Conservation (phyloP, 2,329 filamentous ascomycete genomes). For the Colletotrichum zoysiae region DNA sequence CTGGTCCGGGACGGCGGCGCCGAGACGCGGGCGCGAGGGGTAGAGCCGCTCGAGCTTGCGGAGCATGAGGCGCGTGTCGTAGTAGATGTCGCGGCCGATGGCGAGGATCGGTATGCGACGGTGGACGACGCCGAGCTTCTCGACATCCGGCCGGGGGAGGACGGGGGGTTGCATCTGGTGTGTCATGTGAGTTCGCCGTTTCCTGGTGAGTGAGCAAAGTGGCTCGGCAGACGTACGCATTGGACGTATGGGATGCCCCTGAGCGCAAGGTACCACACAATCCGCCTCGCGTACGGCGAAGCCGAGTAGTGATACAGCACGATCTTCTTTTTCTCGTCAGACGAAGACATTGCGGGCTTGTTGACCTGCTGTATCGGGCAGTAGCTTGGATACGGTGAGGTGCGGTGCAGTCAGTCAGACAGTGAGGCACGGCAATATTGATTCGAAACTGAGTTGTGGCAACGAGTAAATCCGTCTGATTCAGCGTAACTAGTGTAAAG, state of each 20-base stretch:
- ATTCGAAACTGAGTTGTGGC: not conserved
- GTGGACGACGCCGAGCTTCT: constrained; percentile 72
- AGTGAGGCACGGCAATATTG: not conserved
- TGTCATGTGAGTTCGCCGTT: constrained; percentile 14
- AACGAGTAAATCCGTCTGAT: not conserved
- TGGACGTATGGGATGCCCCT: constrained; percentile 74
- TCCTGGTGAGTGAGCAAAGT: not conserved
- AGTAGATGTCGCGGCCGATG: constrained; percentile 76
- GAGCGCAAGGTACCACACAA: constrained; percentile 77
- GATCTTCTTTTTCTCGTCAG: constrained; percentile 49
- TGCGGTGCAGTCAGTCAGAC: not conserved
- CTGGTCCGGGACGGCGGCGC: constrained; percentile 54
- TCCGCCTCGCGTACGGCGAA: constrained; percentile 73
- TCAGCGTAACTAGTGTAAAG: not conserved
- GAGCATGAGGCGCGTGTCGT: constrained; percentile 78
- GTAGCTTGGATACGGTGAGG: not conserved
- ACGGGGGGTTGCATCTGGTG: constrained; percentile 73
- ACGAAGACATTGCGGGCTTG: constrained; percentile 23
- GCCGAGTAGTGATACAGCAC: constrained; percentile 75
- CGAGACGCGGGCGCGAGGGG: constrained; percentile 56
- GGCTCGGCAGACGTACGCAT: constrained; percentile 66
- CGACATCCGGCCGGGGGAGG: constrained; percentile 75
- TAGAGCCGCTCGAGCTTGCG: constrained; percentile 71
- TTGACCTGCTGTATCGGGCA: not conserved
- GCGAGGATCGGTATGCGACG: constrained; percentile 77